Evolutionary conservation across 1,284 basidiomycete species (phyloP).

Genomic region (Ceratobasidium sp.): DNA sequence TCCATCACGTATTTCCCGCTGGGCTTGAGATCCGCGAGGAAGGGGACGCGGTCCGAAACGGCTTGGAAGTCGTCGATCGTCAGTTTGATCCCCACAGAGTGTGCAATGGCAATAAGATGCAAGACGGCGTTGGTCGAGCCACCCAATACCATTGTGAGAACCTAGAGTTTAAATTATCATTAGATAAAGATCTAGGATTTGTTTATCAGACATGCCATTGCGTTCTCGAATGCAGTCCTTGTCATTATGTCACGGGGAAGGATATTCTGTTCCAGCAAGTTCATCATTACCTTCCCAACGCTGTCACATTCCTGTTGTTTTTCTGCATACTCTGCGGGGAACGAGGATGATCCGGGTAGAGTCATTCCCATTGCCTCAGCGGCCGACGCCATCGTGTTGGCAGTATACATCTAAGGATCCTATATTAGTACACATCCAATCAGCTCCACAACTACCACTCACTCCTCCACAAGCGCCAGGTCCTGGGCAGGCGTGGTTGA

Average conservation of each 20-base stretch:
- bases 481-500: slow-evolving; percentile 92
- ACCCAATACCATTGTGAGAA: slow-evolving; percentile 91
- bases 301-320: slow-evolving; percentile 84
- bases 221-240: slow-evolving; percentile 92
- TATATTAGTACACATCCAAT: slow-evolving; percentile 41
- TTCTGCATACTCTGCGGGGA: slow-evolving; percentile 89
- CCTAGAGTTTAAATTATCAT: slow-evolving; percentile 54
- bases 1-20: slow-evolving; percentile 92
- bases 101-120: slow-evolving; percentile 89
- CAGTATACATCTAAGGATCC: slow-evolving; percentile 84
- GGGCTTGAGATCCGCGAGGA: slow-evolving; percentile 89
- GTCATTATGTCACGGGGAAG: slow-evolving; percentile 97
- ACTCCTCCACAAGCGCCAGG: slow-evolving; percentile 96
- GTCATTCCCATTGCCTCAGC: slow-evolving; percentile 94
- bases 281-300: slow-evolving; percentile 80
- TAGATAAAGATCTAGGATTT: slow-evolving; percentile 36
- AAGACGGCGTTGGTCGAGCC: slow-evolving; percentile 93
- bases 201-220: slow-evolving; percentile 67
- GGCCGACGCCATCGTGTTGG: slow-evolving; percentile 95
- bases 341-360: slow-evolving; percentile 94
- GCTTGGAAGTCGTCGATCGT: slow-evolving; percentile 86
- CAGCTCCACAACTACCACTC: slow-evolving; percentile 50
- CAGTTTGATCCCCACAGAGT: slow-evolving; percentile 83
- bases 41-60: slow-evolving; percentile 84
- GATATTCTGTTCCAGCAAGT: slow-evolving; percentile 90